Evolutionary conservation across 2,329 filamentous ascomycete species (phyloP), one percentile per base, ranked within the genome.

Genomic region (Hymenoscyphus salicellus): DNA sequence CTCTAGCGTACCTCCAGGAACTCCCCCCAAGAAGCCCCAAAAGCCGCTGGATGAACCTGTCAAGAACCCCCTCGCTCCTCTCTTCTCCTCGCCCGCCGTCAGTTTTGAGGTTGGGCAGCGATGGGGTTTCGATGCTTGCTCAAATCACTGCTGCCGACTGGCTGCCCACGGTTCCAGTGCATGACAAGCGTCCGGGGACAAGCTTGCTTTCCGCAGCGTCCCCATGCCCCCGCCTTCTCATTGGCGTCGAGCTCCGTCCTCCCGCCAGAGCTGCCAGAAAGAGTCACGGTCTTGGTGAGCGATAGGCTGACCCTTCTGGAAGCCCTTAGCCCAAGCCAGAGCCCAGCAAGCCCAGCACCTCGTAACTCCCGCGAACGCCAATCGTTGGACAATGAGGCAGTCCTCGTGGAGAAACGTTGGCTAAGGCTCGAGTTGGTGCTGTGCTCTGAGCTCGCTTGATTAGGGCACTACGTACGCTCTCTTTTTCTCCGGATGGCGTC

Each of bases 331-430:
- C 46, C 46, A 49, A 49, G 43, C n/a, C 11, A 23, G 43, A 52
- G 46, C 20, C 20, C 46, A 52, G 46, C 20, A 52, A 52, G 46
- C 20, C 20, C 46, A 52, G 46, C 20, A 52, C 46, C 36, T 38
- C 36, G 58, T 67, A 64, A 63, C 65, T 63, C 60, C 46, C 64
- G 61, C 69, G 66, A 66, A 66, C 64, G 60, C 72, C 72, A 72
- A 72, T 73, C 72, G 69, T 66, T 60, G 60, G 20, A 52, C 46
- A 52, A 63, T 72, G 70, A 71, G 72, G 72, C 72, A 72, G 71
- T 67, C 68, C 64, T 52, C 46, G 20, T 52, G 46, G 46, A 52
- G 20, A 52, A 20, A 52, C 46, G 20, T 23, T 23, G 14, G 55
- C 55, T 62, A 63, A 33, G 36, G 61, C 52, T 30, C 46, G 56